Evolutionary conservation across 192 early-diverging fungal species (phyloP), one percentile per base, ranked within the genome.

Genomic region (Dissophora globulifera): DNA sequence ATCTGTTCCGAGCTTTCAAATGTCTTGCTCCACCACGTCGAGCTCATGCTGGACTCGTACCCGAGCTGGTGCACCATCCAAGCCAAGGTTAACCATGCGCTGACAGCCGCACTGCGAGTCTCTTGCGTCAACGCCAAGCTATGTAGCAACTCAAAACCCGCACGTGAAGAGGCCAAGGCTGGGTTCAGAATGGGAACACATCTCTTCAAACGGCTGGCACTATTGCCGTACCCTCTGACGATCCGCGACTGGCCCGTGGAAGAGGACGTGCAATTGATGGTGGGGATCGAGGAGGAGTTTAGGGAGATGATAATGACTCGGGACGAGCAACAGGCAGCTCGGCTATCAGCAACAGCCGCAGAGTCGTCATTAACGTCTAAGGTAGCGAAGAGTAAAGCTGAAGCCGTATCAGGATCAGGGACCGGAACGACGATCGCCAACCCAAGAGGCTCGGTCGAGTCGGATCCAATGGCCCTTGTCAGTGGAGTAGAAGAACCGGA

Each of bases 1-100:
- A 70, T 70, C 19, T 70, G 67, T 22, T 55, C 67, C 0, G 31
- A 70, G 4, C 58, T 70, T 15, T 54, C 67, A 17, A 70, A 70
- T 25, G 57, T 59, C 5, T 0, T 61, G 20, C 20, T 61, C 4
- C 67, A 70, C 26, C 67, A 70, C 43, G 43, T 70, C n/a, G 67
- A 70, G n/a, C 29, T 70, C 15, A 70, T 62, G 58, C 43, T 70
- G 11, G 67, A 70, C 31, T 38, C 50, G 1, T 70, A 70, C 31
- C 43, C 67, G 13, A 30, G 40, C 29, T 70, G 67, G 67, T 70
- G 67, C 22, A n/a, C 56, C 2, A 55, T 70, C 33, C 58, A 60
- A n/a, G 50, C 58, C 20, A 70, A 70, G 45, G 25, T 70, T 23
- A 70, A 70, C 22, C 67, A 70, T 20, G 58, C 67, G 2, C 19